These are phyloP conservation scores for Davidsoniella eucalypti DNA, from an alignment of 2,329 filamentous ascomycete species.

Conservation along the genomic window DNA sequence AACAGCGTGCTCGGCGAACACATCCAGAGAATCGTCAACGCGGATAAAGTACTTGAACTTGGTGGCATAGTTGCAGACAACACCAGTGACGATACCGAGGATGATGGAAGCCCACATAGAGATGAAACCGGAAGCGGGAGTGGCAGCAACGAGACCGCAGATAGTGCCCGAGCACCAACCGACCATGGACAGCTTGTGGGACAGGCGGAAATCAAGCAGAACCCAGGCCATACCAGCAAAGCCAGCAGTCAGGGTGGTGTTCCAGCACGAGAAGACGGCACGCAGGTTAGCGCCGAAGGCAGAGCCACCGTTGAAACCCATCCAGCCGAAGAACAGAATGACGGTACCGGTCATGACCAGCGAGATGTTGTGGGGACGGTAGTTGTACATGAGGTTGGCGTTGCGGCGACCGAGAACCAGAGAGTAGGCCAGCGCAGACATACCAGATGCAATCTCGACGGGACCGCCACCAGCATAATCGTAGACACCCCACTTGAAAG, in stretches of 20 bases:
- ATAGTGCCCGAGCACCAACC: conserved; percentile 59
- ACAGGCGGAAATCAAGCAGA: conserved; percentile 84
- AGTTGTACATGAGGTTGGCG: conserved; percentile 99
- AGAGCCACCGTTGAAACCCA: conserved; percentile 96
- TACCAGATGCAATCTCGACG: conserved; percentile 89
- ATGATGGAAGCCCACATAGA: conserved; percentile 50
- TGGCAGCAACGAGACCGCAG: conserved; percentile 53
- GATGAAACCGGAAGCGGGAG: conserved; percentile 52
- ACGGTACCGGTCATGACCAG: conserved; percentile 91
- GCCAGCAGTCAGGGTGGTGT: conserved; percentile 83
- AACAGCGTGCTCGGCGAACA: conserved; percentile 55
- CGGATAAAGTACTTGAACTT: conserved; percentile 47
- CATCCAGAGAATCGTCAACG: conserved; percentile 56
- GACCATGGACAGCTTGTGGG: conserved; percentile 78
- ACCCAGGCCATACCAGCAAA: conserved; percentile 90
- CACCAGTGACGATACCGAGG: conserved; percentile 48
- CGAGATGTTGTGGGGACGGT: conserved; percentile 96
- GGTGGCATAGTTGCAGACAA: conserved; percentile 52
- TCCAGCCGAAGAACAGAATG: conserved; percentile 96
- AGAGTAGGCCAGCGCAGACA: conserved; percentile 88
- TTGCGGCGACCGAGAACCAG: conserved; percentile 90
- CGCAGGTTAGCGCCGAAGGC: conserved; percentile 87
- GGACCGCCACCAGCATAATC: conserved; percentile 95
- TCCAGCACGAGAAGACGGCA: conserved; percentile 95
- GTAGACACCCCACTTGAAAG: conserved; percentile 73